phyloP scores from a whole-genome alignment of 106 monocot species.

The Iris macrosiphon region DNA sequence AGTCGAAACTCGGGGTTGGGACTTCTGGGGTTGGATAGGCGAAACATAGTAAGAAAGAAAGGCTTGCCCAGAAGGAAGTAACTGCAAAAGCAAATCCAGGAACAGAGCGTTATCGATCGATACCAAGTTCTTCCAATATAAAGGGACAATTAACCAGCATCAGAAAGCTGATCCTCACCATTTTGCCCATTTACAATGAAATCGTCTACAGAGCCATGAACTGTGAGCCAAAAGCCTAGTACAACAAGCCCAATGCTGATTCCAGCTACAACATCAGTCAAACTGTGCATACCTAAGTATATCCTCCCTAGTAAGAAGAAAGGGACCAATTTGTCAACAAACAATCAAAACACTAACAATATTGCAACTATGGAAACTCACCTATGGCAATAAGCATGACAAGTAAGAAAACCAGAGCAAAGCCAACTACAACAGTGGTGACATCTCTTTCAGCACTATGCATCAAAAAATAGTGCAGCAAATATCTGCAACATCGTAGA shows the following conservation, averaged over 20 bases:
- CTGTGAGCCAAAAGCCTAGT: constrained; percentile 65
- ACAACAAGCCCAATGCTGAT: constrained; percentile 50
- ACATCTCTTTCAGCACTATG: constrained; percentile 26
- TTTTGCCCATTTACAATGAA: constrained; percentile 72
- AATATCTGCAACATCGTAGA: constrained; percentile 48
- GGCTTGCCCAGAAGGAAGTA: constrained; percentile 54
- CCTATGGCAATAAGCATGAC: constrained; percentile 59
- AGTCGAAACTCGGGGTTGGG: constrained; percentile 86
- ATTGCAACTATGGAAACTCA: constrained; percentile 9
- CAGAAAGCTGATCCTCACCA: constrained; percentile 53
- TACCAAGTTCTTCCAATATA: not conserved
- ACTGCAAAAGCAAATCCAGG: constrained; percentile 30
- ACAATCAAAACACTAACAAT: not conserved
- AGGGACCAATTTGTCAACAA: not conserved
- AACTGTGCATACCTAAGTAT: constrained; percentile 97
- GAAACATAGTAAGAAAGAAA: constrained; percentile 65
- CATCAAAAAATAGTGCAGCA: constrained; percentile 56
- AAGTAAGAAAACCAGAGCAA: constrained; percentile 29
- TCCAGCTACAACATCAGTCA: constrained; percentile 82
- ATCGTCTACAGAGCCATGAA: constrained; percentile 56
- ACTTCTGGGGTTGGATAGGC: constrained; percentile 91
- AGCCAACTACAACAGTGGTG: constrained; percentile 16
- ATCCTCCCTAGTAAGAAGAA: constrained; percentile 54
- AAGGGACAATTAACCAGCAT: not conserved
- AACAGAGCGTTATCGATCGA: not conserved